These are phyloP conservation scores for Alternaria brassicae DNA, from an alignment of 2,329 filamentous ascomycete species.

Conservation along the genomic window DNA sequence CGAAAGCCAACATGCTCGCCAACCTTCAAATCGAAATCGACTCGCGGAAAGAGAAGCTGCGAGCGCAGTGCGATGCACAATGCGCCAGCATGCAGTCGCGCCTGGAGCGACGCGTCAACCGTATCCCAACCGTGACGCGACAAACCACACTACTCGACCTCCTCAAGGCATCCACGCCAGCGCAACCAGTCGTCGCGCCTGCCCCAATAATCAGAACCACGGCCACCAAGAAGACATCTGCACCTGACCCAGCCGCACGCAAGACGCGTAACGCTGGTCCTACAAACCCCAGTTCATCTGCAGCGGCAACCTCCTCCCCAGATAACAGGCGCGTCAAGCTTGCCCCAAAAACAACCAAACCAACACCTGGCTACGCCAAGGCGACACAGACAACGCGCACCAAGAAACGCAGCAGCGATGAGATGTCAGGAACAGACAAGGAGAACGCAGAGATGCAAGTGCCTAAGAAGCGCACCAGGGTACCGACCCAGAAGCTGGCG, in stretches of 20 bases:
- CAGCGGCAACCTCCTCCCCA: slow-evolving; percentile 5
- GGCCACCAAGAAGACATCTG: slow-evolving; percentile 19
- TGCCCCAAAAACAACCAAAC: slow-evolving; percentile 19
- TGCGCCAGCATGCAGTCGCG: slow-evolving; percentile 83
- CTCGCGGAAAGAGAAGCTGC: slow-evolving; percentile 83
- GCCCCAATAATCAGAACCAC: slow-evolving; percentile 20
- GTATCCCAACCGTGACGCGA: slow-evolving; percentile 81
- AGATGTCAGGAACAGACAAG: slow-evolving; percentile 38
- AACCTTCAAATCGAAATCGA: slow-evolving; percentile 66
- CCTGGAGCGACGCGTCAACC: slow-evolving; percentile 91
- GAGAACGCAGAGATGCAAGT: slow-evolving; percentile 36
- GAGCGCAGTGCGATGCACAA: slow-evolving; percentile 88
- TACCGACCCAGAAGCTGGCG: slow-evolving; percentile 17
- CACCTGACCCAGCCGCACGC: slow-evolving; percentile 13
- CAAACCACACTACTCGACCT: slow-evolving; percentile 85
- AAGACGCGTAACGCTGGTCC: slow-evolving; percentile 17
- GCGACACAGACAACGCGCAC: slow-evolving; percentile 21
- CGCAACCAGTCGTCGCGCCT: slow-evolving; percentile 13
- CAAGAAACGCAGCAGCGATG: slow-evolving; percentile 39
- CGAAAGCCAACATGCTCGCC: slow-evolving; percentile 40
- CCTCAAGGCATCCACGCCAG: slow-evolving; percentile 52
- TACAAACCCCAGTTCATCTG: slow-evolving; percentile 9
- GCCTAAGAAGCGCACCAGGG: slow-evolving; percentile 30
- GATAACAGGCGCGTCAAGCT: slow-evolving; percentile 17
- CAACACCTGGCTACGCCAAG: slow-evolving; percentile 11